Evolutionary conservation across 192 early-diverging fungal genomes (phyloP), one percentile per base, ranked within the genome.

Genomic region (Podila clonocystis): DNA sequence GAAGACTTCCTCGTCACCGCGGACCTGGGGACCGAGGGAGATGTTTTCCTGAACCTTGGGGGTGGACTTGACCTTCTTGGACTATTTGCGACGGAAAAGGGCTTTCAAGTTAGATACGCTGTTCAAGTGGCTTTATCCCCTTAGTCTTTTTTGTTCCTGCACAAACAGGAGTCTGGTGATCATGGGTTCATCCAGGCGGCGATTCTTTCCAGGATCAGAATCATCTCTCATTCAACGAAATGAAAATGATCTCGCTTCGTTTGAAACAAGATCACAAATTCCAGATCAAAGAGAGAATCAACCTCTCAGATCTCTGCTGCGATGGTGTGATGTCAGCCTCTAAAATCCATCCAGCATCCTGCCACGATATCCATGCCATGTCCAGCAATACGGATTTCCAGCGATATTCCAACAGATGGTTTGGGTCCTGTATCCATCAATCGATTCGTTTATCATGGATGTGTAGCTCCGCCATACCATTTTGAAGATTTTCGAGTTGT

Each of bases 1-100:
- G 79, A 98, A 99, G 74, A 99, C 98, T 84, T 94, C 89, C 90
- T 99, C 97, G 82, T 97, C 97, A 82, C 95, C 95, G 79, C 94
- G 94, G 87, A 96, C 95, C 88, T 98, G 93, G 83, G 98, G 98
- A 72, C 98, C 98, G 82, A 98, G 92, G 72, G 93, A 91, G 84
- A 98, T 93, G 86, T 91, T 93, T 88, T 97, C 95, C 85, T 94
- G 91, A 83, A 91, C 90, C 77, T 80, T 80, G 58, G 77, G 77
- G 71, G 77, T 33, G 77, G 77, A 80, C 84, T 90, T 90, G 75
- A 85, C 92, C 91, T 95, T 91, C 89, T 91, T 91, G 71, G 77
- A 80, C 77, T 80, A 58, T 20, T 34, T 17, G 52, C 28, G 33
- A 49, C 9, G 5, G 41, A 50, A 26, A 31, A 65, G 26, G 29